A percentile compares a stretch with the other conserved stretches of the same genome.
Evolutionary conservation across 108 stramenopile genomes (phyloP).

Genomic region (Conticribra weissflogii): DNA sequence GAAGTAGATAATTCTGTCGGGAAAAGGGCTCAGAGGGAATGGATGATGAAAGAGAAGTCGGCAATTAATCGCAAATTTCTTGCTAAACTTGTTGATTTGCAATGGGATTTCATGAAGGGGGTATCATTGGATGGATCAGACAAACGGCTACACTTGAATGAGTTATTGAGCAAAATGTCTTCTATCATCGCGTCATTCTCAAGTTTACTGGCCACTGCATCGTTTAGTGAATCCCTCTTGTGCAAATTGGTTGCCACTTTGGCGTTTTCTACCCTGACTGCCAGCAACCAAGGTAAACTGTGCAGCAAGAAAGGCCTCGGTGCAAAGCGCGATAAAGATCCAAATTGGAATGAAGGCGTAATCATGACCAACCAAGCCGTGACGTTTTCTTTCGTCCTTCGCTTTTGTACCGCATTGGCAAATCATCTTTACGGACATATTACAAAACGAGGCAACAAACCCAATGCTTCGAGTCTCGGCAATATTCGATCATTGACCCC

Average conservation of each 20-base stretch:
- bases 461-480: conserved; percentile 2
- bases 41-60: conserved; percentile 42
- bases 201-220: conserved; percentile 42
- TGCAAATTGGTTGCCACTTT: conserved; percentile 71
- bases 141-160: conserved; percentile 13
- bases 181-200: conserved; percentile 34
- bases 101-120: conserved; percentile 54
- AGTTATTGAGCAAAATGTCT: conserved; percentile 36
- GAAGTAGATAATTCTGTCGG: neutral
- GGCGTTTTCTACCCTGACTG: conserved; percentile 52
- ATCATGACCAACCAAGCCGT: conserved; percentile 37
- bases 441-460: conserved; percentile 8
- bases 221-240: conserved; percentile 69
- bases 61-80: conserved; percentile 54
- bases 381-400: conserved; percentile 39
- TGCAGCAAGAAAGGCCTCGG: neutral
- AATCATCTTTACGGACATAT: conserved; percentile 6
- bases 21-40: conserved; percentile 44
- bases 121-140: conserved; percentile 19
- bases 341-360: conserved; percentile 14
- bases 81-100: conserved; percentile 75
- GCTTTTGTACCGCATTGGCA: conserved; percentile 34
- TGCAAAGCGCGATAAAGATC: conserved; percentile 5
- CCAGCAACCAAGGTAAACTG: conserved; percentile 31
- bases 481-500: conserved; percentile 29